Conservation (phyloP, 768 basidiomycete genomes). For the Pulveroboletus ravenelii region DNA sequence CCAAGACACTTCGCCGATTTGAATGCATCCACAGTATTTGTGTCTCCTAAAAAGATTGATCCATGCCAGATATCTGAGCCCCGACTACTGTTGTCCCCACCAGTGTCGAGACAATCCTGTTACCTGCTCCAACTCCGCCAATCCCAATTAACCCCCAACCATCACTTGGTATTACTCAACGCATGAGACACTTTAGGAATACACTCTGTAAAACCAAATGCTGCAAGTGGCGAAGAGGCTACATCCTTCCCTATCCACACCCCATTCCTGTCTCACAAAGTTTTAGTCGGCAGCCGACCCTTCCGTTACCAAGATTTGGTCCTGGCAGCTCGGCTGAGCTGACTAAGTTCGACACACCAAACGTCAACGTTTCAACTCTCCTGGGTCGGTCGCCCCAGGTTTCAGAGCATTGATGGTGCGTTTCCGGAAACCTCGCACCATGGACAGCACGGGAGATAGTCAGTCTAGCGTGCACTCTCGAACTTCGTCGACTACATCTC, state of each 20-base stretch:
- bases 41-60: conserved; percentile 52
- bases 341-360: conserved; percentile 48
- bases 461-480: conserved; percentile 29
- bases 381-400: conserved; percentile 68
- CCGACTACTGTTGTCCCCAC: conserved; percentile 58
- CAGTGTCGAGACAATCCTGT: conserved; percentile 62
- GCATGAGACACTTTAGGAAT: conserved; percentile 68
- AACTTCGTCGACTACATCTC: conserved; percentile 32
- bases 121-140: conserved; percentile 39
- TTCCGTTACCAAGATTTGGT: conserved; percentile 42
- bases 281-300: conserved; percentile 42
- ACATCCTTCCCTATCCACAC: conserved; percentile 40
- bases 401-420: conserved; percentile 78
- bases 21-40: conserved; percentile 39
- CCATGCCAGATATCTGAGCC: conserved; percentile 64
- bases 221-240: conserved; percentile 46
- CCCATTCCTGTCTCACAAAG: conserved; percentile 27
- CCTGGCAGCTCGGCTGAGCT: conserved; percentile 42
- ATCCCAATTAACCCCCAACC: conserved; percentile 32
- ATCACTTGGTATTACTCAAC: conserved; percentile 55
- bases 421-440: conserved; percentile 45
- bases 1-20: conserved; percentile 37
- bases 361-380: conserved; percentile 51
- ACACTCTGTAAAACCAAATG: conserved; percentile 51
- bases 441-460: conserved; percentile 25